Conservation (phyloP, 768 basidiomycete genomes). For the Auricularia auricula-judae region DNA sequence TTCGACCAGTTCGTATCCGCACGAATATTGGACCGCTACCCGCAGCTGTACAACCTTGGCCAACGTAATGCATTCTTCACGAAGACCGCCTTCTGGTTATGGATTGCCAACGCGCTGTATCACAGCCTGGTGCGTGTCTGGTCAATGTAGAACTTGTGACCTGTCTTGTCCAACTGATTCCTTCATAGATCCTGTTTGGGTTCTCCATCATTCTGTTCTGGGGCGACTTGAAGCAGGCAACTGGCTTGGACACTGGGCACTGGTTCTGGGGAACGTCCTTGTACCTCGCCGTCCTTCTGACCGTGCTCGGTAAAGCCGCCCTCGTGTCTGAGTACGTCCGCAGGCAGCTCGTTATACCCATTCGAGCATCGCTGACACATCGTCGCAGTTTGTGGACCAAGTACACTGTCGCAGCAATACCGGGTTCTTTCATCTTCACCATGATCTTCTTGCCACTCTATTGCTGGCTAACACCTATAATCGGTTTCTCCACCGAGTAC, state of each 20-base stretch:
- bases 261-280: slow-evolving; percentile 99
- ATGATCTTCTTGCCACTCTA: slow-evolving; percentile 92
- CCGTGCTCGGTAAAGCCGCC: slow-evolving; percentile 94
- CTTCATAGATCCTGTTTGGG: slow-evolving; percentile 62
- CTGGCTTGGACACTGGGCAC: slow-evolving; percentile 81
- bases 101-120: slow-evolving; percentile 81
- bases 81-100: slow-evolving; percentile 83
- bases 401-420: slow-evolving; percentile 87
- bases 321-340: slow-evolving; percentile 88
- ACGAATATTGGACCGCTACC: slow-evolving; percentile 91
- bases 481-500: slow-evolving; percentile 82
- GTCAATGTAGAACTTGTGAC: neutral
- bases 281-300: slow-evolving; percentile 88
- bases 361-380: neutral
- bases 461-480: slow-evolving; percentile 69
- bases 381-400: slow-evolving; percentile 89
- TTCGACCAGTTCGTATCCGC: slow-evolving; percentile 99
- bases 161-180: slow-evolving; percentile 1
- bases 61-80: slow-evolving; percentile 93
- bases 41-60: slow-evolving; percentile 89
- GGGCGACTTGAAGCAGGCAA: slow-evolving; percentile 75
- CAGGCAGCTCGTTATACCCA: neutral
- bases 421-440: slow-evolving; percentile 94
- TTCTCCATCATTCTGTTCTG: slow-evolving; percentile 88
- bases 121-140: slow-evolving; percentile 63